These are phyloP conservation scores for Perkinsus olseni DNA, from an alignment of 169 alveolate species.

Conservation along the genomic window DNA sequence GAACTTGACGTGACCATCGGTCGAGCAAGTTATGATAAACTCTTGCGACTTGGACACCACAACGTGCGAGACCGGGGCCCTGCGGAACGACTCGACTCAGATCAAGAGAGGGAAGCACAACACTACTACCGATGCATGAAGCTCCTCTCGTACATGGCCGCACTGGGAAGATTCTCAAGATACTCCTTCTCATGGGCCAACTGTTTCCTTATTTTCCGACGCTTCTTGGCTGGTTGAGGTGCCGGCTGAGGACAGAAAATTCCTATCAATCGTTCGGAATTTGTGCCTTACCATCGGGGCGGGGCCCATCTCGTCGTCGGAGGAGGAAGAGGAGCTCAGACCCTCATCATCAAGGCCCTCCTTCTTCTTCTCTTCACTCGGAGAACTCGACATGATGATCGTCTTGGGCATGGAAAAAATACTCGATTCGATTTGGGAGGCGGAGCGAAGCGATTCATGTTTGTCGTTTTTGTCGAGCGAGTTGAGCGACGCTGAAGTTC, in stretches of 20 bases:
- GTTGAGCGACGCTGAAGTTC: neutral
- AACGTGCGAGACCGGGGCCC: slow-evolving; percentile 22
- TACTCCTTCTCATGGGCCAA: slow-evolving; percentile 50
- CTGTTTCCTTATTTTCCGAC: slow-evolving; percentile 1
- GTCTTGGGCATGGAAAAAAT: neutral
- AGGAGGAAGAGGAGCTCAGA: neutral
- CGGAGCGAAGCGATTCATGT: neutral
- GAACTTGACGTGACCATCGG: slow-evolving; percentile 91
- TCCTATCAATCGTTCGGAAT: neutral
- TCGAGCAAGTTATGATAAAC: slow-evolving; percentile 83
- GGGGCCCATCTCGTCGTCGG: neutral
- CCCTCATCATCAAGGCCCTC: neutral
- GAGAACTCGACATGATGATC: no score
- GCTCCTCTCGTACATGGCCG: slow-evolving; percentile 68
- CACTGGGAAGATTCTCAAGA: slow-evolving; percentile 62
- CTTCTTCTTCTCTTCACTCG: neutral
- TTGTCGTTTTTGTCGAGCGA: neutral
- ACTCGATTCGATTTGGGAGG: neutral
- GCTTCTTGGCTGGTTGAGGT: neutral
- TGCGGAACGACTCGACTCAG: neutral
- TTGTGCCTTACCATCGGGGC: neutral
- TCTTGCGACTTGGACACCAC: slow-evolving; percentile 69
- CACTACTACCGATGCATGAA: slow-evolving; percentile 58
- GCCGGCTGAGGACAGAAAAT: neutral
- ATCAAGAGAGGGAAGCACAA: neutral